phyloP scores from a whole-genome alignment of 257 asterid genomes.

The Oldenlandia corymbosa region DNA sequence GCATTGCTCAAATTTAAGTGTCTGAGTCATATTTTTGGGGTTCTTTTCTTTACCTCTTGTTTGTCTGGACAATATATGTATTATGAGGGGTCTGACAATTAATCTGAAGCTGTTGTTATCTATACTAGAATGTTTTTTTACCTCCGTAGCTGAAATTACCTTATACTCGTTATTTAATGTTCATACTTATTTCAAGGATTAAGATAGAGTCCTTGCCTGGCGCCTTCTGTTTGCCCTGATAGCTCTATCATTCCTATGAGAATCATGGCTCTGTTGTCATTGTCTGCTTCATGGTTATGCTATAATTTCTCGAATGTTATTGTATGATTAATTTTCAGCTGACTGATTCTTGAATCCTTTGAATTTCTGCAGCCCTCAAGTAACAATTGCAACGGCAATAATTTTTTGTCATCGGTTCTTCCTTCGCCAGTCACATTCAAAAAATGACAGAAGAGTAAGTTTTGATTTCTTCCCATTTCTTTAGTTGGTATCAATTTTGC shows the following conservation, averaged over 20 bases:
- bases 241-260: background rate
- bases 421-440: constrained; percentile 79
- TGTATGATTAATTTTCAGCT: background rate
- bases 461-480: background rate
- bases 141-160: background rate
- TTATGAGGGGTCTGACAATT: too few relatives aligned
- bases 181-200: background rate
- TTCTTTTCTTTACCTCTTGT: background rate
- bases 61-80: background rate
- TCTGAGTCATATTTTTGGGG: background rate
- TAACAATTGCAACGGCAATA: constrained; percentile 92
- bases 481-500: background rate
- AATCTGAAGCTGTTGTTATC: background rate
- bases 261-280: background rate
- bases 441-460: constrained; percentile 87
- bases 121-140: too few relatives aligned
- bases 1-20: background rate
- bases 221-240: background rate
- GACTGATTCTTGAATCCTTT: constrained; percentile 20
- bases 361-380: constrained; percentile 84
- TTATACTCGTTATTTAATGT: background rate
- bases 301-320: background rate
- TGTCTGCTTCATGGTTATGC: background rate
- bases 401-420: constrained; percentile 96
- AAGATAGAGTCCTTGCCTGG: background rate